A percentile compares a stretch with the other conserved stretches of the same genome.
Evolutionary conservation across 177 flowering plant species (phyloP).

Genomic region (Vitis hybrid): DNA sequence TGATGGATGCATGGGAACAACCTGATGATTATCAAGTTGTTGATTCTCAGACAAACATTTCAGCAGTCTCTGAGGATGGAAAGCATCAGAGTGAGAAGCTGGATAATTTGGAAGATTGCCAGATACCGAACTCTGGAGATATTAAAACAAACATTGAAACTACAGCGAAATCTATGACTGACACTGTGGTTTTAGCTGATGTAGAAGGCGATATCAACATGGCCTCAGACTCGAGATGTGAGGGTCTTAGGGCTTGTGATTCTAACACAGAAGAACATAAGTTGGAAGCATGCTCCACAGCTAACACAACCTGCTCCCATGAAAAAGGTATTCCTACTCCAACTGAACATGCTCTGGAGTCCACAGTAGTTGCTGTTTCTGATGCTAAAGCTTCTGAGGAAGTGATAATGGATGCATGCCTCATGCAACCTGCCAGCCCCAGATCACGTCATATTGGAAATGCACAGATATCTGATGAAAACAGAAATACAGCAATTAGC

Average conservation of each 20-base stretch:
- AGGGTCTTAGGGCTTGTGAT: neutral
- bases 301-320: constrained; percentile 1
- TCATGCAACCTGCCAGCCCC: constrained; percentile 1
- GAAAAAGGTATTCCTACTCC: constrained; percentile 12
- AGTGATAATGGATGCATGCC: constrained; percentile 8
- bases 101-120: constrained; percentile 8
- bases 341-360: constrained; percentile 2
- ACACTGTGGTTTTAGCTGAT: constrained; percentile 9
- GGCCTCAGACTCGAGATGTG: neutral
- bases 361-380: neutral
- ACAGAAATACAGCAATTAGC: neutral
- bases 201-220: neutral
- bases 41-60: constrained; percentile 13
- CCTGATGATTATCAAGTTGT: constrained; percentile 34
- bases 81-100: constrained; percentile 7
- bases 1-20: constrained; percentile 63
- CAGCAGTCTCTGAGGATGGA: constrained; percentile 5
- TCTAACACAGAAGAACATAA: constrained; percentile 7
- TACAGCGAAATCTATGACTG: neutral
- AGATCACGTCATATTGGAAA: constrained; percentile 7
- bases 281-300: constrained; percentile 6
- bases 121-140: constrained; percentile 17
- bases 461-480: constrained; percentile 4
- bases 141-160: neutral
- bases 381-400: constrained; percentile 6